A percentile compares a stretch with the other conserved stretches of the same genome.
These are phyloP conservation scores for Fusarium beomiforme DNA, from an alignment of 2,329 filamentous ascomycete genomes.

Conservation along the genomic window DNA sequence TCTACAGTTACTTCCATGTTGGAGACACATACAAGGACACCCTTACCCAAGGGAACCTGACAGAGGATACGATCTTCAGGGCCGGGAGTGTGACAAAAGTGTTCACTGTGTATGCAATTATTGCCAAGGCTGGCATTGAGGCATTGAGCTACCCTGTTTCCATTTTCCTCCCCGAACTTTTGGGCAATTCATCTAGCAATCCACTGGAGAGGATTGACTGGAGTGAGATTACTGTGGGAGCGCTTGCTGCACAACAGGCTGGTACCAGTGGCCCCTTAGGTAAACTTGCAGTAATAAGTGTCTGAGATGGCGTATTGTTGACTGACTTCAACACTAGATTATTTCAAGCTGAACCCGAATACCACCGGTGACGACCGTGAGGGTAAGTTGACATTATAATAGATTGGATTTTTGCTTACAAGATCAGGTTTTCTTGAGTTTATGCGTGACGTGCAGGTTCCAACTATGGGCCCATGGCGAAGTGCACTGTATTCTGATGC, in stretches of 20 bases:
- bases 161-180: conserved; percentile 27
- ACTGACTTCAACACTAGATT: not conserved
- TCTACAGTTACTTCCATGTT: conserved; percentile 38
- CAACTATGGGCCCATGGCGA: conserved; percentile 12
- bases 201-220: conserved; percentile 14
- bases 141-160: conserved; percentile 31
- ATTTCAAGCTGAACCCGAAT: not conserved
- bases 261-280: conserved; percentile 22
- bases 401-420: not conserved
- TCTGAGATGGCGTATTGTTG: fast-evolving
- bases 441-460: conserved; percentile 25
- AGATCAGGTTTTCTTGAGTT: not conserved
- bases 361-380: not conserved
- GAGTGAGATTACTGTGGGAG: conserved; percentile 33
- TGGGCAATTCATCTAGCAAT: conserved; percentile 6
- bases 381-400: not conserved
- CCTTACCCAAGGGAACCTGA: conserved; percentile 27
- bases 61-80: conserved; percentile 20
- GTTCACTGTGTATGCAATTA: conserved; percentile 24
- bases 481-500: conserved; percentile 38
- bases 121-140: conserved; percentile 29
- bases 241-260: conserved; percentile 33
- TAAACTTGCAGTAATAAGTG: not conserved
- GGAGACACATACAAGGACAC: conserved; percentile 23
- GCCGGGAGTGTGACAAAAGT: conserved; percentile 32